Evolutionary conservation across 2,329 filamentous ascomycete species (phyloP).

Genomic region (Colletotrichum noveboracense): DNA sequence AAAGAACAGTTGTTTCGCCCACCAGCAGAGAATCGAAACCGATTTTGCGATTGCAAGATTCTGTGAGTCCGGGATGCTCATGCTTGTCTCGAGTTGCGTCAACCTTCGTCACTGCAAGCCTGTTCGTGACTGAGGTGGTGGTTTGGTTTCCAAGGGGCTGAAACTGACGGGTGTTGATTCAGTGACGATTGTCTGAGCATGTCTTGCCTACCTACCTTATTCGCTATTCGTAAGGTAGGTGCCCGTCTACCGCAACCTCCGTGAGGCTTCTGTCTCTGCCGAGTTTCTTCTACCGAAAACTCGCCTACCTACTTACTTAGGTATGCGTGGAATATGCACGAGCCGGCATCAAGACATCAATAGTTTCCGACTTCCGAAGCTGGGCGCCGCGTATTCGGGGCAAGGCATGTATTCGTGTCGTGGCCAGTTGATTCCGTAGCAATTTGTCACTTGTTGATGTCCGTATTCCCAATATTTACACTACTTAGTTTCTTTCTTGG

Average conservation of each 20-base stretch:
- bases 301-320: background rate
- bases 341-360: background rate
- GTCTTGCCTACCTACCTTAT: background rate
- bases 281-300: background rate
- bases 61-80: background rate
- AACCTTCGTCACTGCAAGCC: background rate
- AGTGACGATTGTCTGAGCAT: background rate
- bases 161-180: background rate
- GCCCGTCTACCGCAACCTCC: background rate
- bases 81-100: constrained; percentile 8
- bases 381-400: background rate
- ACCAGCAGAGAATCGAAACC: background rate
- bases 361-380: background rate
- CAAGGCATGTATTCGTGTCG: background rate
- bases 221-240: background rate
- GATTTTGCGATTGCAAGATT: background rate
- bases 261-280: background rate
- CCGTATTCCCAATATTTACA: constrained; percentile 3
- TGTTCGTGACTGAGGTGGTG: background rate
- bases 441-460: background rate
- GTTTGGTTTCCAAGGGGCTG: background rate
- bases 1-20: background rate
- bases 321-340: background rate
- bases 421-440: background rate
- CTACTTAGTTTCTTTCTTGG: background rate